phyloP scores from a whole-genome alignment of 192 early-diverging fungal species.

The Bifiguratus adelaidae region DNA sequence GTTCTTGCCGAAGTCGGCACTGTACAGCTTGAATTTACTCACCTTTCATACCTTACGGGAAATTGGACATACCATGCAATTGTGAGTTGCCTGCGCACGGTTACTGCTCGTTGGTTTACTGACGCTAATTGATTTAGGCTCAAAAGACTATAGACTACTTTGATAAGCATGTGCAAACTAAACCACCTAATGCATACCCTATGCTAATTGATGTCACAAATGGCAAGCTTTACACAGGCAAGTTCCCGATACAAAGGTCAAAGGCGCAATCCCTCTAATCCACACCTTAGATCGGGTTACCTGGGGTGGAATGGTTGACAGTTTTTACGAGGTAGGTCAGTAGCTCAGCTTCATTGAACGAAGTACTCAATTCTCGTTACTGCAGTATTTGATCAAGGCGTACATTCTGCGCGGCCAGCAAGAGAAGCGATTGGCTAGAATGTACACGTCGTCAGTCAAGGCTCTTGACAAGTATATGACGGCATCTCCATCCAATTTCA shows the following conservation, averaged over 20 bases:
- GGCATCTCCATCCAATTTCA: background rate
- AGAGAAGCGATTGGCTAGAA: constrained; percentile 13
- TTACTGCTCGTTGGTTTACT: background rate
- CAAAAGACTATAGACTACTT: constrained; percentile 44
- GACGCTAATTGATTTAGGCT: constrained; percentile 19
- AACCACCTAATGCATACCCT: constrained; percentile 45
- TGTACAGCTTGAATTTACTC: constrained; percentile 74
- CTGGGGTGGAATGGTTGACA: constrained; percentile 39
- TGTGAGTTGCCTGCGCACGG: background rate
- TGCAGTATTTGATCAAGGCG: constrained; percentile 44
- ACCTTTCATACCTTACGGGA: constrained; percentile 69
- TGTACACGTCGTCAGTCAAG: constrained; percentile 14
- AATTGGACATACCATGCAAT: constrained; percentile 46
- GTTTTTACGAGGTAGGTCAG: constrained; percentile 43
- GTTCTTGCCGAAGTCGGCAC: constrained; percentile 64
- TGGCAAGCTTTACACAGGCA: constrained; percentile 11
- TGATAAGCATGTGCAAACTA: constrained; percentile 8
- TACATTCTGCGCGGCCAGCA: constrained; percentile 29
- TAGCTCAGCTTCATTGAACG: background rate
- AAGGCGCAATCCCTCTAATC: background rate
- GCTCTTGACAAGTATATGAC: constrained; percentile 13
- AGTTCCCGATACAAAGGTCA: background rate
- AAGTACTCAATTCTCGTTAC: background rate
- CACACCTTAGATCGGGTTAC: constrained; percentile 12
- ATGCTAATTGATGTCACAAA: constrained; percentile 31